These are phyloP conservation scores for Globisporangium solare DNA, from an alignment of 352 stramenopile genomes.

Conservation along the genomic window DNA sequence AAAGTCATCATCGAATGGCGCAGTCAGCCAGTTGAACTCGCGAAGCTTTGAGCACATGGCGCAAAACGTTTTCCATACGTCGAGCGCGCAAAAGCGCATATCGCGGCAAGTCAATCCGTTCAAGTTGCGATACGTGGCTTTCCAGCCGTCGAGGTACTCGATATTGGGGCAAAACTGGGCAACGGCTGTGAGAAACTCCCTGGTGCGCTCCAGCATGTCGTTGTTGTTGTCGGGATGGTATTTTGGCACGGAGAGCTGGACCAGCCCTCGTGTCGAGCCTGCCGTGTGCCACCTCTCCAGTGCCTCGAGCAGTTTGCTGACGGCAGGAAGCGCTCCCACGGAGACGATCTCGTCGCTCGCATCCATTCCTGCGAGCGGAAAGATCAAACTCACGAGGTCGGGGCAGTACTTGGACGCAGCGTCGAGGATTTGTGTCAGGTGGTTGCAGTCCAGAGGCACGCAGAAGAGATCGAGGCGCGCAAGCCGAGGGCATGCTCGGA, in stretches of 20 bases:
- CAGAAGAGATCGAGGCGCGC: neutral
- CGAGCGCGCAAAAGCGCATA: conserved; percentile 1
- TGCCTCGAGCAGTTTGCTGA: conserved; percentile 7
- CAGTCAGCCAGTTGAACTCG: conserved; percentile 4
- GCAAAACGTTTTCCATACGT: conserved; percentile 4
- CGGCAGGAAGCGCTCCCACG: neutral
- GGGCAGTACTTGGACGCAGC: conserved; percentile 1
- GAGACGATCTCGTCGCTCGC: neutral
- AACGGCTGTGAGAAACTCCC: conserved; percentile 12
- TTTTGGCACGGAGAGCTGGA: conserved; percentile 18
- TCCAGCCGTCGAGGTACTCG: conserved; percentile 24
- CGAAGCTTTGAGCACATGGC: neutral
- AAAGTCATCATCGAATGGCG: conserved; percentile 3
- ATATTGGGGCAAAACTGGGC: conserved; percentile 12
- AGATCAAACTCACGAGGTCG: neutral
- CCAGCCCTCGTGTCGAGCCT: conserved; percentile 2
- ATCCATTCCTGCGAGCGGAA: neutral
- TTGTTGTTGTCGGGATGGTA: conserved; percentile 1
- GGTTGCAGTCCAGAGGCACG: neutral
- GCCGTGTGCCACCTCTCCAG: conserved; percentile 3
- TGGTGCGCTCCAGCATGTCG: neutral
- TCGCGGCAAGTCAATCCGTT: conserved; percentile 10
- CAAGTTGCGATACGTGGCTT: conserved; percentile 7
- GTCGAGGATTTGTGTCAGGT: neutral
- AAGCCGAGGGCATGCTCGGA: neutral